Base-by-base conservation (phyloP, 2,329 filamentous ascomycete genomes). In the Juglanconis oblonga region DNA sequence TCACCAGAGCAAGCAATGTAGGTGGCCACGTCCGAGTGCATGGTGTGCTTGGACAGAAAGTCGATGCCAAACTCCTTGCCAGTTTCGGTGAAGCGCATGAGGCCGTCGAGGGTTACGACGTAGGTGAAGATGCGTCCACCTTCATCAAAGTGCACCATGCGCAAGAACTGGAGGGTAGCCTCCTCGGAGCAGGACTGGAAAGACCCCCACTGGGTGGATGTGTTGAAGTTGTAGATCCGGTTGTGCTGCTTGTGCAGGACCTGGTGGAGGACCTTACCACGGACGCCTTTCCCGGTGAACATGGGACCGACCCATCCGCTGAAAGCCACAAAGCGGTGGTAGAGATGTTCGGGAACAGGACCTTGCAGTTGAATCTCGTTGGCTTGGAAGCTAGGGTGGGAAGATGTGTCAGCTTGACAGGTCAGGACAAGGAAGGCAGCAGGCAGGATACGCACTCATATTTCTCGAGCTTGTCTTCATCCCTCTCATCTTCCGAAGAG, bases 51-150 rank as follows among this genome's bases (percentile, higher is more conserved):
- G 73, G 88, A 92, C 68, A 98, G 76, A 73, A 97, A 80, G 75
- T 97, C 94, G 68, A 98, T 92, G 55, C 93, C 92, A 62, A 97
- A 97, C 69, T 97, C 93, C 68, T 95, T 95, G 35, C 94, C 94
- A 0, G 94, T 98, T 74, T 97, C 94, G 1, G 94, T 97, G 75
- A 97, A 97, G 50, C 92, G 88, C 70, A 96, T 84, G 56, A 94
- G 81, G 5, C 89, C 90, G 69, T 98, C 94, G 6, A 97, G 81
- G 0, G 92, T 96, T 29, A 98, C 79, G 32, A 97, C 88, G 67
- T 97, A 98, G 29, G 94, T 98, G 70, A 95, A 97, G 59, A 96
- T 86, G 11, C 92, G 87, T 1, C 90, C 89, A 17, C 92, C 93
- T 67, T 95, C 85, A 68, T 94, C 92, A 70, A 89, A 94, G 68